Evolutionary conservation across 2,329 filamentous ascomycete genomes (phyloP), one percentile per base, ranked within the genome.

Genomic region (Nemania abortiva): DNA sequence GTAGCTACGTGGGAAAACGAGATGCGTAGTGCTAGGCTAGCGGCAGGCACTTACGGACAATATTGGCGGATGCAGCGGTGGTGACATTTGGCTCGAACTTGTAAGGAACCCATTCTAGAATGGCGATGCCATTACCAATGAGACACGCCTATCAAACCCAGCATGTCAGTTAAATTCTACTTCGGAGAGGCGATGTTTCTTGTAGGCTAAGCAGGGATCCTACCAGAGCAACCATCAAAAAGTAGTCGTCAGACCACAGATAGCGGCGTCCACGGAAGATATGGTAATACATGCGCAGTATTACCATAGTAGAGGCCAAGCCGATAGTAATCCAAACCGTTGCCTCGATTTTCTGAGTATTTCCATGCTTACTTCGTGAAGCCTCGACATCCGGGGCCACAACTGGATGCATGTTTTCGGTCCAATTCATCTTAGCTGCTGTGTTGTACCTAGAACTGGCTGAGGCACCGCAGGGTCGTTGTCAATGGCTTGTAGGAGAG

Each of bases 141-240:
- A 74, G 37, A 34, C 60, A 65, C 1, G 60, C 6, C 72, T 74
- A 24, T 6, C 15, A 7, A 20, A 45, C 31, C 9, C 7, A 55
- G 2, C 22, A 31, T 3, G 18, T 59, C n/a, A 54, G 52, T 42
- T 4, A 47, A 27, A 18, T n/a, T 22, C 10, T 15, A 3, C 3
- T 27, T 37, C 3, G 1, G 22, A 65, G 29, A 18, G 7, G 24
- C 9, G 22, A 24, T 22, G 22, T 31, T n/a, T 18, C 9, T 49
- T 10, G 22, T 6, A 27, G 27, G 24, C n/a, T 11, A 20, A 42
- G 13, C n/a, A 20, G 15, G 2, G 20, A 13, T 22, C 66, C 39
- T 70, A 74, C 72, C 63, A 69, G 39, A 18, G 70, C 63, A 31
- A 62, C 66, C 2, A 72, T 29, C n/a, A 74, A 60, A 31, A 71